Evolutionary conservation across 2,329 filamentous ascomycete genomes (phyloP).

Genomic region (Chrysoporthe deuterocubensis): DNA sequence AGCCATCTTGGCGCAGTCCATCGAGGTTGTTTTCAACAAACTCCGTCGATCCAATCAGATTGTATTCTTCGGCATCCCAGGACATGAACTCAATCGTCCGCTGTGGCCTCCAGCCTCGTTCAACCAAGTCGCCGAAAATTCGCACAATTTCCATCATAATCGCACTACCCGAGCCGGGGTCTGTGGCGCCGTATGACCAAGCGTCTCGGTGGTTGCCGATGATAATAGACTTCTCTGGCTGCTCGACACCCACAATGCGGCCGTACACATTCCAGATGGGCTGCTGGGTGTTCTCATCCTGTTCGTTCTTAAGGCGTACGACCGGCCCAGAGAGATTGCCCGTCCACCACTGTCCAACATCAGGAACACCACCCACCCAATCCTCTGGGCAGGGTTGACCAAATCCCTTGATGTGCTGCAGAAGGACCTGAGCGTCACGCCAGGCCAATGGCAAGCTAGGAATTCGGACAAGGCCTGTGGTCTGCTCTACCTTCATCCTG

Average conservation of each 20-base stretch:
- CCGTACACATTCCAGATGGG: slow-evolving; percentile 93
- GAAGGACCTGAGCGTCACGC: slow-evolving; percentile 81
- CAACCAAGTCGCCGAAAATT: slow-evolving; percentile 78
- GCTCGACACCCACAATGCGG: slow-evolving; percentile 81
- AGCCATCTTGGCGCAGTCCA: slow-evolving; percentile 70
- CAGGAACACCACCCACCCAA: slow-evolving; percentile 79
- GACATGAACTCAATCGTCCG: slow-evolving; percentile 97
- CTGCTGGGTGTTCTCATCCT: slow-evolving; percentile 82
- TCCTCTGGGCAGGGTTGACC: slow-evolving; percentile 69
- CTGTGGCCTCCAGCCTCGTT: slow-evolving; percentile 83
- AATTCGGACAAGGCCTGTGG: slow-evolving; percentile 76
- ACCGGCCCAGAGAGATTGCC: slow-evolving; percentile 75
- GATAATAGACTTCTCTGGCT: slow-evolving; percentile 80
- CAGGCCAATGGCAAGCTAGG: slow-evolving; percentile 89
- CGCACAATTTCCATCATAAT: slow-evolving; percentile 88
- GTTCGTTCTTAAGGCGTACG: slow-evolving; percentile 82
- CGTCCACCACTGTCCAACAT: slow-evolving; percentile 81
- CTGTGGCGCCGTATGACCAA: slow-evolving; percentile 85
- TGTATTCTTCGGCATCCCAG: slow-evolving; percentile 95
- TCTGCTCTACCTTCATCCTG: slow-evolving; percentile 71
- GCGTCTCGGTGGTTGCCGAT: slow-evolving; percentile 93
- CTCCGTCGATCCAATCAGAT: slow-evolving; percentile 91
- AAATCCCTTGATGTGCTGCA: slow-evolving; percentile 75
- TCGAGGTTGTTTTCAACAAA: slow-evolving; percentile 87
- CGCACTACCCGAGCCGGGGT: slow-evolving; percentile 86